Conservation (phyloP, 495 filamentous ascomycete genomes). For the Penicillium maclennaniae region DNA sequence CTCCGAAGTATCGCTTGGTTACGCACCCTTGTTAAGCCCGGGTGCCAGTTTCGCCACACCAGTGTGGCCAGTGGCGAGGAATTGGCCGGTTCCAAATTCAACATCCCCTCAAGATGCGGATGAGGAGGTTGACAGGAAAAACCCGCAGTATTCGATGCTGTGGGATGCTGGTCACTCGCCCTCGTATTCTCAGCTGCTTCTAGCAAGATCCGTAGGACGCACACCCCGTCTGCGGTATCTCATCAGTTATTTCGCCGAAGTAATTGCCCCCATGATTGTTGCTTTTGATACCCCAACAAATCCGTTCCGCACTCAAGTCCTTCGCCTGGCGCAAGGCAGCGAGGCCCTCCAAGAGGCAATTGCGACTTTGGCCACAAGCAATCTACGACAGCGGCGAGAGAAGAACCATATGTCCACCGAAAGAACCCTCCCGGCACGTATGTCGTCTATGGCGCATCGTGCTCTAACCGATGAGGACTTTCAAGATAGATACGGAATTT, state of each 20-base stretch:
- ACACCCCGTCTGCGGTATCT: slow-evolving; percentile 57
- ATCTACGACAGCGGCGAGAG: slow-evolving; percentile 55
- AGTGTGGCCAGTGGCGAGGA: slow-evolving; percentile 14
- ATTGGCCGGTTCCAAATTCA: slow-evolving; percentile 4
- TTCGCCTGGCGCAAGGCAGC: slow-evolving; percentile 73
- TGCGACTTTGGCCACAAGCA: slow-evolving; percentile 83
- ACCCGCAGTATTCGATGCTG: slow-evolving; percentile 11
- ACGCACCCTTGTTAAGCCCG: slow-evolving; percentile 16
- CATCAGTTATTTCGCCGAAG: slow-evolving; percentile 69
- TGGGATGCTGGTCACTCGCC: slow-evolving; percentile 33
- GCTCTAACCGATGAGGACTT: slow-evolving; percentile 40
- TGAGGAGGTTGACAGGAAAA: slow-evolving; percentile 19
- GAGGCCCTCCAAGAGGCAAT: slow-evolving; percentile 87
- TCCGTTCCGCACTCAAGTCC: slow-evolving; percentile 80
- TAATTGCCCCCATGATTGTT: slow-evolving; percentile 86
- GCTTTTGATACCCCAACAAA: slow-evolving; percentile 82
- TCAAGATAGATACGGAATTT: slow-evolving; percentile 35
- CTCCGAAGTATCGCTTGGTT: slow-evolving; percentile 17
- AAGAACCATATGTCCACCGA: slow-evolving; percentile 41
- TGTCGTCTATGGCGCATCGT: slow-evolving; percentile 49
- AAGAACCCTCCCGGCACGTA: slow-evolving; percentile 42
- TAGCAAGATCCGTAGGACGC: slow-evolving; percentile 45
- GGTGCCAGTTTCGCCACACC: slow-evolving; percentile 12
- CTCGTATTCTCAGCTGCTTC: slow-evolving; percentile 41
- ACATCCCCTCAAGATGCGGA: slow-evolving; percentile 20